Base-by-base conservation (phyloP, 164 flowering plant genomes). In the Stephania cephalantha region DNA sequence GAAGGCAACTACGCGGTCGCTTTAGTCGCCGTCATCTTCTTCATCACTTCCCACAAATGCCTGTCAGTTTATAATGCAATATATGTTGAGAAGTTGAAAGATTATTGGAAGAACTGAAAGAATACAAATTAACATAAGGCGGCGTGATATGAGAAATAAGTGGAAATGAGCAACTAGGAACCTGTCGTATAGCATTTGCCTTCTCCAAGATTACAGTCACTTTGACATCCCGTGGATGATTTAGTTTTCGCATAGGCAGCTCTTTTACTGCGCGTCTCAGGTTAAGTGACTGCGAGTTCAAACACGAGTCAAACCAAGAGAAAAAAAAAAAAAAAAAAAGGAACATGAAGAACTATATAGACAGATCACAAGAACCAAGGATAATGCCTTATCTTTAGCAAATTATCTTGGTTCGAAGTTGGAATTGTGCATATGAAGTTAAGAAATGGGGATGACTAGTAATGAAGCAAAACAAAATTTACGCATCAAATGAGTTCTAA, bases 141-240 rank as follows among this genome's bases (percentile, higher is more conserved):
- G 13, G 70, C 50, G 9, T 64, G 67, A 42, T 22, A 7, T n/a
- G 48, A 50, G 44, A 72, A 72, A 4, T 31, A 46, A 46, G 10
- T 46, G 20, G 30, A 70, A 22, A 12, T n/a, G 66, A 18, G 9
- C 20, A 64, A 61, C 42, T 35, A 35, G 42, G 12, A 78, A 95
- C 98, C 97, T 93, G 95, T 79, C 93, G 97, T 73, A 95, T 95
- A 7, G 95, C 90, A 82, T 82, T 89, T 42, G 98, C 98, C 82
- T 95, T 95, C 85, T 90, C 89, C 84, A 95, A 75, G 74, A 91
- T 91, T 63, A 93, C 94, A 69, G 88, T 85, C 69, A 91, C 90
- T 65, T 88, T 89, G 80, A 79, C 81, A 71, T 84, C 85, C 67
- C 89, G 46, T 5, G 86, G 25, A 2, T 87, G 79, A 31, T 75